phyloP scores from a whole-genome alignment of 2,329 filamentous ascomycete species.

The Verticillium zaregamsianum region DNA sequence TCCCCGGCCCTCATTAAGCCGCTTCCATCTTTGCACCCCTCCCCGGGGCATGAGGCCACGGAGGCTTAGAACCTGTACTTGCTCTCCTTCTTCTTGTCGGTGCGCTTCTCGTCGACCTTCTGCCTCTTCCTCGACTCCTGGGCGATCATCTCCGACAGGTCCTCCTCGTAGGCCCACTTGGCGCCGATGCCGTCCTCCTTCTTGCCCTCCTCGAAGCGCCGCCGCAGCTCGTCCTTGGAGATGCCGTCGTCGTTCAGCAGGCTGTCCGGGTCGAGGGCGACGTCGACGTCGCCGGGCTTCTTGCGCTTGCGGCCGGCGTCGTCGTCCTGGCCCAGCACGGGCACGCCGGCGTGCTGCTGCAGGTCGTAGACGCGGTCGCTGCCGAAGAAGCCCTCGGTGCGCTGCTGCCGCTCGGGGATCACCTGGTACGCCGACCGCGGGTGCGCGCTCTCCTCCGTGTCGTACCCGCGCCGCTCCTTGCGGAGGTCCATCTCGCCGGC shows the following conservation, averaged over 20 bases:
- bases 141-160: slow-evolving; percentile 93
- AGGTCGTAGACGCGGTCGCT: slow-evolving; percentile 93
- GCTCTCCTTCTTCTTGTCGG: slow-evolving; percentile 57
- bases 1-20: background rate
- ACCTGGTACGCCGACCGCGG: slow-evolving; percentile 84
- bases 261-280: slow-evolving; percentile 83
- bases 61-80: slow-evolving; percentile 43
- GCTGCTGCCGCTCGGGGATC: slow-evolving; percentile 81
- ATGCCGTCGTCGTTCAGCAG: slow-evolving; percentile 71
- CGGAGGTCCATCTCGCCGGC: slow-evolving; percentile 87
- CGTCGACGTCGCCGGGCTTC: slow-evolving; percentile 93
- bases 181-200: slow-evolving; percentile 62
- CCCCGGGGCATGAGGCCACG: background rate
- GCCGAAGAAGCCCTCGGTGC: slow-evolving; percentile 90
- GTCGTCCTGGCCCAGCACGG: slow-evolving; percentile 77
- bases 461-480: slow-evolving; percentile 78
- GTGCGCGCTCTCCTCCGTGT: slow-evolving; percentile 75
- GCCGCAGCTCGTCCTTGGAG: slow-evolving; percentile 77
- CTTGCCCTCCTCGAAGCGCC: slow-evolving; percentile 71
- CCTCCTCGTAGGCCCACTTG: slow-evolving; percentile 75
- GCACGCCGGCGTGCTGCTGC: slow-evolving; percentile 45
- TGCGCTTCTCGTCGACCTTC: slow-evolving; percentile 80
- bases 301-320: slow-evolving; percentile 75
- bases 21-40: background rate
- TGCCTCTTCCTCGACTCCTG: slow-evolving; percentile 86